Evolutionary conservation across 306 rosid genomes (phyloP).

Genomic region (Pachyrhizus erosus): DNA sequence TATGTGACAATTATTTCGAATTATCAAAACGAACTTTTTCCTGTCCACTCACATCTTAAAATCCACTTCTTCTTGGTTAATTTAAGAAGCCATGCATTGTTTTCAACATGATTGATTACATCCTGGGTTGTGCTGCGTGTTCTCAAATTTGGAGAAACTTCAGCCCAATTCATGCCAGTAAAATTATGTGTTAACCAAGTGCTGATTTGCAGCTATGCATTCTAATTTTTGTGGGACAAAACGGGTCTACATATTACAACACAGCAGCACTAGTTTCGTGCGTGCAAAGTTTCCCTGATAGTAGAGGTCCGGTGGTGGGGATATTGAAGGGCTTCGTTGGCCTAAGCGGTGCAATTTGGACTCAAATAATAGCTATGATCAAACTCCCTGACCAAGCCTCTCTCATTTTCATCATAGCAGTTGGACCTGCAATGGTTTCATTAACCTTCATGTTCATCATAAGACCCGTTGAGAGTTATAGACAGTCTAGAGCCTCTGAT

Average conservation of each 20-base stretch:
- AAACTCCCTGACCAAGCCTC: constrained; percentile 59
- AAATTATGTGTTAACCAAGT: constrained; percentile 24
- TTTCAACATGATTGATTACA: not conserved
- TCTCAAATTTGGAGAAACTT: constrained; percentile 4
- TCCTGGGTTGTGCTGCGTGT: constrained; percentile 2
- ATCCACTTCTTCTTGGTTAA: not conserved
- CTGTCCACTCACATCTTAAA: not conserved
- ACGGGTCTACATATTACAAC: constrained; percentile 83
- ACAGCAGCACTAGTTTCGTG: constrained; percentile 73
- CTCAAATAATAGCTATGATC: constrained; percentile 63
- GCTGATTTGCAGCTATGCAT: constrained; percentile 69
- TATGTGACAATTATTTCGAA: not conserved
- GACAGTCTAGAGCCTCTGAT: constrained; percentile 63
- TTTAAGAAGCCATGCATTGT: not conserved
- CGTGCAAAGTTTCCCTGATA: constrained; percentile 76
- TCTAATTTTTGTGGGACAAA: constrained; percentile 71
- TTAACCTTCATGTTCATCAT: constrained; percentile 64
- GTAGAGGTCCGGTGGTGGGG: constrained; percentile 76
- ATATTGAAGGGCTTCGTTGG: constrained; percentile 82
- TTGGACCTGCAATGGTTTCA: constrained; percentile 70
- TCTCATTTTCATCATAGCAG: constrained; percentile 66
- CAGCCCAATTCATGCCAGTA: not conserved
- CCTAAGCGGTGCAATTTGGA: constrained; percentile 71
- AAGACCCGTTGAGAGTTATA: constrained; percentile 62
- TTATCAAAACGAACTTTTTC: not conserved